Evolutionary conservation across 2,329 filamentous ascomycete genomes (phyloP).

Genomic region (Epichloe amarillans): DNA sequence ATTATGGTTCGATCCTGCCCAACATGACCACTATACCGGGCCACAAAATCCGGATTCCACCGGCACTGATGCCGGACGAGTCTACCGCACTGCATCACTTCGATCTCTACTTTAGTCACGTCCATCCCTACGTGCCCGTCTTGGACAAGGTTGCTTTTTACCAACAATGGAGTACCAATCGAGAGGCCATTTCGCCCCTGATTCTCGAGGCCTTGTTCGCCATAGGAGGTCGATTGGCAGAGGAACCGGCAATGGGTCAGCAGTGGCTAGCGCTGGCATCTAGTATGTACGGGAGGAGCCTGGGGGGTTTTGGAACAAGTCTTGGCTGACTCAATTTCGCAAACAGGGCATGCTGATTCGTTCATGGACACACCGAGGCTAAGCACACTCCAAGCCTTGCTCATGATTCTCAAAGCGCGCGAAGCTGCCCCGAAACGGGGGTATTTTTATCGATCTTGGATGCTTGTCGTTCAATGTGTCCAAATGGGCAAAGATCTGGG

Average conservation of each 20-base stretch:
- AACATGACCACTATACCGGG: conserved; percentile 55
- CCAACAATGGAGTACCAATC: conserved; percentile 75
- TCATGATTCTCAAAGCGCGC: conserved; percentile 79
- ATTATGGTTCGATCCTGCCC: conserved; percentile 59
- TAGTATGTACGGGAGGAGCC: conserved; percentile 34
- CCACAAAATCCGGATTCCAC: conserved; percentile 73
- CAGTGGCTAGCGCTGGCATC: conserved; percentile 88
- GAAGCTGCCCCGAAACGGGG: conserved; percentile 87
- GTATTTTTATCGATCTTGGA: conserved; percentile 96
- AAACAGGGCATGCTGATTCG: conserved; percentile 69
- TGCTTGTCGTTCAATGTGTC: conserved; percentile 82
- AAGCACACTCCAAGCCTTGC: conserved; percentile 80
- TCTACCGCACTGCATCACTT: conserved; percentile 74
- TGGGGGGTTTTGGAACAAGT: background rate
- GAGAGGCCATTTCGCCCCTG: conserved; percentile 75
- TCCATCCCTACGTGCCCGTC: conserved; percentile 88
- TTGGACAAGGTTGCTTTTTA: conserved; percentile 73
- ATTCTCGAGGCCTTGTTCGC: conserved; percentile 86
- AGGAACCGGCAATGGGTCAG: conserved; percentile 71
- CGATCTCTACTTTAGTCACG: conserved; percentile 76
- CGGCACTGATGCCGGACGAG: conserved; percentile 84
- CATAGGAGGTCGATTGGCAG: conserved; percentile 70
- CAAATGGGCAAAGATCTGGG: conserved; percentile 89
- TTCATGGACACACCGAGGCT: conserved; percentile 87
- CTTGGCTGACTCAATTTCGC: background rate